Evolutionary conservation across 192 early-diverging fungal genomes (phyloP), one percentile per base, ranked within the genome.

Genomic region (Radiomyces spectabilis): DNA sequence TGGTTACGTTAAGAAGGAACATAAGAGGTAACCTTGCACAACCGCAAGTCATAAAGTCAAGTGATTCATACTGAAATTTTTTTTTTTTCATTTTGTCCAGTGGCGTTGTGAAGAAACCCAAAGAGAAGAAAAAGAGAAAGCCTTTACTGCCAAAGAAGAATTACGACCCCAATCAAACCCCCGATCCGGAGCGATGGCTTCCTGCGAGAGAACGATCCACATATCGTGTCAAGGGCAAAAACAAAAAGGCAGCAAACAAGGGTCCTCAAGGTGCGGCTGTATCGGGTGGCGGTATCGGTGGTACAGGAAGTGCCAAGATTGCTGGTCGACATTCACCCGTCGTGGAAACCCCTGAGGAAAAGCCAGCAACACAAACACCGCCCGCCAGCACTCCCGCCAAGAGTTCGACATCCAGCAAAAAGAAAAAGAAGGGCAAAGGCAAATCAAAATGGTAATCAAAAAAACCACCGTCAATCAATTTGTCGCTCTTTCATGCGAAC

Each of bases 181-280:
- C 79, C 18, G 84, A 88, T 67, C 84, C 85, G 13, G 83, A 88
- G 47, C 72, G 86, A 37, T 88, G 86, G 86, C 37, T 87, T 45
- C 78, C 85, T 5, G 81, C 83, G 51, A 72, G 74, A 34, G 85
- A 88, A 27, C 61, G 86, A 8, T 68, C 79, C 9, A 64, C 72
- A 4, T 81, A 72, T 39, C 66, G 65, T 38, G 55, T 55, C 33
- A 82, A 85, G 16, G 70, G 75, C 7, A 81, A 81, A 38, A 61
- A 57, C n/a, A 84, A 81, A 63, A 73, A 77, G 46, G 77, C 78
- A 5, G 57, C 66, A 32, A 68, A 58, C n/a, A 79, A 71, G 44
- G 82, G 86, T 2, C 67, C 83, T 27, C 86, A 88, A 55, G 86
- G 86, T 32, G 51, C 69, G 41, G 71, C 74, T 8, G 56, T 85